A percentile compares a stretch with the other conserved stretches of the same genome.
Conservation (phyloP, 768 basidiomycete species). For the Trametes cingulata region DNA sequence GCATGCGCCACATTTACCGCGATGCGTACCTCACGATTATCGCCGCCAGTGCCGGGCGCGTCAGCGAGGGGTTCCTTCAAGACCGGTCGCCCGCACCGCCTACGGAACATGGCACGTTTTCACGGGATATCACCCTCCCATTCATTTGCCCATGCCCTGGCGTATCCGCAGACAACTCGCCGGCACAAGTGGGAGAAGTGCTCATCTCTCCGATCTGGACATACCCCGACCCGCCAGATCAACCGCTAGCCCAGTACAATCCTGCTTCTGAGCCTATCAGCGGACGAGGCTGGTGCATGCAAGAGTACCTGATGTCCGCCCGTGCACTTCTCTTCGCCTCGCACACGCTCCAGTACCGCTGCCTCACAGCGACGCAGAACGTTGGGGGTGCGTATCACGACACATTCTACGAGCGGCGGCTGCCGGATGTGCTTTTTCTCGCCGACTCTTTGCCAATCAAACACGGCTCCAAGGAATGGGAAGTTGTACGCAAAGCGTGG, state of each 20-base stretch:
- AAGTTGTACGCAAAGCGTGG: neutral
- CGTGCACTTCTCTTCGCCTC: neutral
- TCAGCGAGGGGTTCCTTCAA: neutral
- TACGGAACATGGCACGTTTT: neutral
- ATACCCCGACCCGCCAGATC: neutral
- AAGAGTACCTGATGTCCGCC: neutral
- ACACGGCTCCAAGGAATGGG: neutral
- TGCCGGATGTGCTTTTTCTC: neutral
- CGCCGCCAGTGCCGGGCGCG: neutral
- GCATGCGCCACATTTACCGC: neutral
- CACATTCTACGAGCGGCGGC: neutral
- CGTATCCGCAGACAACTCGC: neutral
- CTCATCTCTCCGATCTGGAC: neutral
- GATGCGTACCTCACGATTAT: neutral
- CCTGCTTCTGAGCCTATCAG: neutral
- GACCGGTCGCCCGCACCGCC: neutral
- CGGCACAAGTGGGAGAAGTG: neutral
- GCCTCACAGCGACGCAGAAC: neutral
- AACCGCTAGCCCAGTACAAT: neutral
- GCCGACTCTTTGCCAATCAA: neutral
- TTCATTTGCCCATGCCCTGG: neutral
- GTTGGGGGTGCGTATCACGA: neutral
- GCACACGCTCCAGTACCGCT: neutral
- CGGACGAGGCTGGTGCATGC: slow-evolving; percentile 1
- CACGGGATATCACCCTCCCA: neutral